Percentiles rank a stretch among this genome's conserved stretches.
These are phyloP conservation scores for Viola odorata DNA, from an alignment of 345 rosid species.

Conservation along the genomic window DNA sequence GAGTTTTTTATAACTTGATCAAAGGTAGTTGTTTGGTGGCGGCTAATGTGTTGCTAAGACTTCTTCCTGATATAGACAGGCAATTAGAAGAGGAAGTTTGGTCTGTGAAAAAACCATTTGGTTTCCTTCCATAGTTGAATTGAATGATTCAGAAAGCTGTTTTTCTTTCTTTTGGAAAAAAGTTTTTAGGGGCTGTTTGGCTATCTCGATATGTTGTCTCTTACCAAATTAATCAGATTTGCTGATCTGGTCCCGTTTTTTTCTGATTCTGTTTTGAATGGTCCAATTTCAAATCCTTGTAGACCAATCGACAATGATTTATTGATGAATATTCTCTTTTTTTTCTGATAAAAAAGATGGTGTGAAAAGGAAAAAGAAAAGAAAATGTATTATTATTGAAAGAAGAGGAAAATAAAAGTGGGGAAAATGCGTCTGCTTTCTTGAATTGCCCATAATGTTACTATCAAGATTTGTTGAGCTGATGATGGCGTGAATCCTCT, in stretches of 20 bases:
- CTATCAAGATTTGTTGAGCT: not conserved
- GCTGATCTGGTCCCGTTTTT: not conserved
- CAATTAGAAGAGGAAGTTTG: slow-evolving; percentile 5
- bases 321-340: slow-evolving; percentile 13
- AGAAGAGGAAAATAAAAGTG: not conserved
- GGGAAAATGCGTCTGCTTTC: slow-evolving; percentile 17
- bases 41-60: slow-evolving; percentile 12
- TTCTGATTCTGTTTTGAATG: slow-evolving; percentile 4
- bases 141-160: not conserved
- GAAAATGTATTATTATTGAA: no score
- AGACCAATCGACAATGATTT: slow-evolving; percentile 12
- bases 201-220: no score
- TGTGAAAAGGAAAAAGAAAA: not conserved
- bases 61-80: slow-evolving; percentile 1
- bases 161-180: not conserved
- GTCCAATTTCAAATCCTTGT: slow-evolving; percentile 8
- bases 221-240: not conserved
- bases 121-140: not conserved
- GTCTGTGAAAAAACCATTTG: not conserved
- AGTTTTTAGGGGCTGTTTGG: not conserved
- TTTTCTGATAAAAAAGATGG: slow-evolving; percentile 12
- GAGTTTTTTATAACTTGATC: no score
- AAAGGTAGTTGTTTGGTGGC: slow-evolving; percentile 12
- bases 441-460: not conserved
- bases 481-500: not conserved